Percentiles rank a stretch among this genome's conserved stretches.
These are phyloP conservation scores for Solanum rostratum DNA, from an alignment of 257 asterid genomes.

Conservation along the genomic window DNA sequence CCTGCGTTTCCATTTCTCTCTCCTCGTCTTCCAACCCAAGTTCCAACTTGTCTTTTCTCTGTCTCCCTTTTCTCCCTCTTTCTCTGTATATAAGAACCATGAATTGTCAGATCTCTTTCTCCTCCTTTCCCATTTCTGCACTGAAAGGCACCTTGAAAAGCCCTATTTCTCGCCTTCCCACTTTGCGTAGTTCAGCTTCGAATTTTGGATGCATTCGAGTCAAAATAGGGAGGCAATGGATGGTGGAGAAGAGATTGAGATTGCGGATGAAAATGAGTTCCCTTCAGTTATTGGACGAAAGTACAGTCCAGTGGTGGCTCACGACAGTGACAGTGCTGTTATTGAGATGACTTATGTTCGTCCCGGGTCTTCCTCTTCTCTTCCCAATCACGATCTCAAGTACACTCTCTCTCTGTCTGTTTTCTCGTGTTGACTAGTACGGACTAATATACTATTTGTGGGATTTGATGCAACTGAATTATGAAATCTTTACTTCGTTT, in stretches of 20 bases:
- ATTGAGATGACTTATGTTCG: conserved; percentile 58
- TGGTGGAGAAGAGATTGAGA: conserved; percentile 36
- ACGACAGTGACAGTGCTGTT: conserved; percentile 47
- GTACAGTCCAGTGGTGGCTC: conserved; percentile 63
- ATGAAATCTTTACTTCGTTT: not conserved
- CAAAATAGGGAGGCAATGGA: not conserved
- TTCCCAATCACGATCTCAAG: conserved; percentile 27
- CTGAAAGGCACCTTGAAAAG: not conserved
- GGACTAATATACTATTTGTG: not conserved
- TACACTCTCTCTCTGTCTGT: conserved; percentile 6
- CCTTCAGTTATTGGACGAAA: conserved; percentile 46
- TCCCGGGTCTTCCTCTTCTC: conserved; percentile 36
- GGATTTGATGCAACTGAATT: not conserved
- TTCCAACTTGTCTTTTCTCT: not conserved
- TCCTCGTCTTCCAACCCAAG: not conserved
- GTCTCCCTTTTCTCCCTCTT: not conserved
- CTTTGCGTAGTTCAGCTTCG: not conserved
- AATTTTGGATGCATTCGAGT: not conserved
- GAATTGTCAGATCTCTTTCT: conserved; percentile 4
- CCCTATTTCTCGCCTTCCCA: not conserved
- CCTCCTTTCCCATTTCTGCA: not conserved
- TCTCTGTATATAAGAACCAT: not conserved
- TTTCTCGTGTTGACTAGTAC: not conserved
- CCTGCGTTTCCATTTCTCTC: not conserved
- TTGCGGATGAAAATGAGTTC: conserved; percentile 32